Evolutionary conservation across 1,139 yeast genomes (phyloP), one percentile per base, ranked within the genome.

Genomic region (Yamadazyma sp.): DNA sequence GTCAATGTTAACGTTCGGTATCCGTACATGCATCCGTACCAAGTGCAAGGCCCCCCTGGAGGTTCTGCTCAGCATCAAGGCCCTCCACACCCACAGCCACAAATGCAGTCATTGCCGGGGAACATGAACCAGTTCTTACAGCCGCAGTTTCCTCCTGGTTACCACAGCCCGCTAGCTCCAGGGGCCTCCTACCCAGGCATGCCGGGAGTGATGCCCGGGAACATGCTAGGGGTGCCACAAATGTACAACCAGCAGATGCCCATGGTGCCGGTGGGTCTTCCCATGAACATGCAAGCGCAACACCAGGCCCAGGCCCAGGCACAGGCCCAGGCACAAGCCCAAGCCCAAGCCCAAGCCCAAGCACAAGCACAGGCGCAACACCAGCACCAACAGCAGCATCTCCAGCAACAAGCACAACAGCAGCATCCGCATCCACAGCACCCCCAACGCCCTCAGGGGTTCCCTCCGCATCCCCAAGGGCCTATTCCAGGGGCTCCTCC

Each of bases 11-110:
- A 34, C 5, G 34, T 39, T 9, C 31, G 49, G 25, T 45, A 47
- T 30, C 49, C 49, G 9, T 49, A 48, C 32, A 38, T 44, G 42
- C 42, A 45, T 31, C 45, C 47, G 4, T 40, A 42, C 29, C 40
- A 33, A 8, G 5, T 20, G 8, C 22, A 20, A 20, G 5, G 17
- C 17, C 34, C 10, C 34, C 39, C 14, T 5, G 22, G 22, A 6
- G 22, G 8, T 20, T 5, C 8, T 20, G 22, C 8, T 6, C 34
- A 33, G 14, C 29, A 38, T 16, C 37, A 32, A 20, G 14, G 18
- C 7, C 41, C 18, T 9, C 33, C 30, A 31, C 41, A 11, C 24
- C 42, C 29, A 5, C 24, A 12, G 12, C 35, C 28, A 9, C 32
- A 29, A n/a, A 16, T 16, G 30, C 30, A 27, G 8, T 5, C 22